Conservation (phyloP, 495 filamentous ascomycete genomes). For the Haplographium delicatum region DNA sequence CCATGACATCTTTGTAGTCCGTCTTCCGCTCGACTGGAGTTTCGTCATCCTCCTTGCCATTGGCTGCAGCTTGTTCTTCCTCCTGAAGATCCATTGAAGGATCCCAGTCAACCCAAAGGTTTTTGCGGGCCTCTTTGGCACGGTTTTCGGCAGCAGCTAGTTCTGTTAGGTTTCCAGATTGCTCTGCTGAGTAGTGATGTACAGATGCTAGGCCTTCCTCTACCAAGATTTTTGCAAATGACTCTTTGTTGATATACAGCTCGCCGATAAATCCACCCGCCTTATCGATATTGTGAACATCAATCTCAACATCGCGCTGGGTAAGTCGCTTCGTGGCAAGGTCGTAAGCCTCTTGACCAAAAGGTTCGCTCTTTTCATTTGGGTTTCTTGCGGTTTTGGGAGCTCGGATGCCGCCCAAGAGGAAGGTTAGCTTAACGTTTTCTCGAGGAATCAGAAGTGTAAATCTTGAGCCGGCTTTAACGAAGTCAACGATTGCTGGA, state of each 20-base stretch:
- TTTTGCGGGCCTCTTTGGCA: conserved; percentile 83
- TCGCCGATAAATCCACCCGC: conserved; percentile 95
- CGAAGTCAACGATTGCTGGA: conserved; percentile 94
- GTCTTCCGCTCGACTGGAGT: conserved; percentile 51
- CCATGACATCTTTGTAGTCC: conserved; percentile 88
- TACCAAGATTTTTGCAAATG: conserved; percentile 87
- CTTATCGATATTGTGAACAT: conserved; percentile 92
- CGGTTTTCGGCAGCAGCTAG: conserved; percentile 80
- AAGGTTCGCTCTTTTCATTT: conserved; percentile 82
- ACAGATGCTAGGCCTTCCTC: conserved; percentile 92
- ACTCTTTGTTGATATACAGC: conserved; percentile 90
- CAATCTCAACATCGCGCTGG: conserved; percentile 95
- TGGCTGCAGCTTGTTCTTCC: conserved; percentile 43
- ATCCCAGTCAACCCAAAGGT: conserved; percentile 90
- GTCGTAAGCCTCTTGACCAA: conserved; percentile 90
- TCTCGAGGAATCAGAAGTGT: conserved; percentile 89
- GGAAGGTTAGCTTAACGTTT: conserved; percentile 89
- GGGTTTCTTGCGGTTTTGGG: conserved; percentile 78
- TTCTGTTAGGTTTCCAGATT: conserved; percentile 82
- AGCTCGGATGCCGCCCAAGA: conserved; percentile 90
- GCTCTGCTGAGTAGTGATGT: conserved; percentile 91
- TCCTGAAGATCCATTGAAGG: conserved; percentile 66
- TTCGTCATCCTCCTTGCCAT: conserved; percentile 42
- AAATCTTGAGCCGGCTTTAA: conserved; percentile 93
- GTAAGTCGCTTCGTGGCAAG: conserved; percentile 80